Evolutionary conservation across 2,329 filamentous ascomycete species (phyloP).

Genomic region (Arachnopeziza araneosa): DNA sequence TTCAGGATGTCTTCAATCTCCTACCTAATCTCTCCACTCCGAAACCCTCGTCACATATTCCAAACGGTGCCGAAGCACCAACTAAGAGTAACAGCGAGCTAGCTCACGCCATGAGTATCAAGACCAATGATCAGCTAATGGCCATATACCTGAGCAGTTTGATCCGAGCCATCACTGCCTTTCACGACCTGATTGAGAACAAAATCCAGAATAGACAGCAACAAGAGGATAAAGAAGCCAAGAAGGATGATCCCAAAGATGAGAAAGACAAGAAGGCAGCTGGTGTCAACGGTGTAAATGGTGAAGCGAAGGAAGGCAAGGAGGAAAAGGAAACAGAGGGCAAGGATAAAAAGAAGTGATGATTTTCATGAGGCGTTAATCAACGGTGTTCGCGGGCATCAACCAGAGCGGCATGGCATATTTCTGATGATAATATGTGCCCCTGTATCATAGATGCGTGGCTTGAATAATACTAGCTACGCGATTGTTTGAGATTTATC

Average conservation of each 20-base stretch:
- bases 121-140: slow-evolving; percentile 99
- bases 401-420: slow-evolving; percentile 22
- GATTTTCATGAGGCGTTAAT: slow-evolving; percentile 19
- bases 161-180: slow-evolving; percentile 95
- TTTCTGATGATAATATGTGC: slow-evolving; percentile 20
- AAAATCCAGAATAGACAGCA: slow-evolving; percentile 99
- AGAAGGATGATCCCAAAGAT: slow-evolving; percentile 56
- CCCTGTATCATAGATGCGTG: slow-evolving; percentile 32
- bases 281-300: slow-evolving; percentile 47
- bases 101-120: slow-evolving; percentile 94
- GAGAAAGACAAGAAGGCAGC: slow-evolving; percentile 63
- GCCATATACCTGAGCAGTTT: slow-evolving; percentile 94
- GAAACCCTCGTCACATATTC: slow-evolving; percentile 52
- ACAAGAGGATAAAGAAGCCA: slow-evolving; percentile 87
- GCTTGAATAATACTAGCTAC: slow-evolving; percentile 24
- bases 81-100: slow-evolving; percentile 70
- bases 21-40: slow-evolving; percentile 92
- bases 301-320: slow-evolving; percentile 41
- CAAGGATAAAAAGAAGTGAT: slow-evolving; percentile 43
- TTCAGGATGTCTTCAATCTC: slow-evolving; percentile 99
- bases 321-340: slow-evolving; percentile 49
- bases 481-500: slow-evolving; percentile 14
- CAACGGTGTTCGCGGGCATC: slow-evolving; percentile 22
- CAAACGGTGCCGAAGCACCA: slow-evolving; percentile 39
- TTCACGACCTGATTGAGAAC: slow-evolving; percentile 99